A percentile compares a stretch with the other conserved stretches of the same genome.
Conservation (phyloP, 2,329 filamentous ascomycete species). For the Cryphonectria radicalis region DNA sequence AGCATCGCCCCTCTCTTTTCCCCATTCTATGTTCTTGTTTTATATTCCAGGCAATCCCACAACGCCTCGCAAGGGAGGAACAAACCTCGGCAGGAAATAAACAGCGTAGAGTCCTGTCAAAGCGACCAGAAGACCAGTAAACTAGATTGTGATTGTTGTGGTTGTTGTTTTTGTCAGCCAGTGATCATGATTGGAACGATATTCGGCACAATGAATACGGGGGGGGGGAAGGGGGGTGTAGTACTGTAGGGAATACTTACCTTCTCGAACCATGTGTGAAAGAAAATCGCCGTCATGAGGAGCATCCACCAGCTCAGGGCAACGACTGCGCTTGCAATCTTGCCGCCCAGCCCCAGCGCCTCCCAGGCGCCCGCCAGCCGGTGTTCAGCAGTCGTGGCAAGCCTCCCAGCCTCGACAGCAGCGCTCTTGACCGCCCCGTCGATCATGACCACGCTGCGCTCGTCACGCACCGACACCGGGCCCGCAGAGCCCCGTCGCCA, state of each 20-base stretch:
- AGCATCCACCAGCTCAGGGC: constrained; percentile 90
- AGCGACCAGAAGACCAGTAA: constrained; percentile 59
- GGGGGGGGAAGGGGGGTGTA: too few relatives aligned
- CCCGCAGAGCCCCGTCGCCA: constrained; percentile 37
- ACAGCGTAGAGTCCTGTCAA: constrained; percentile 51
- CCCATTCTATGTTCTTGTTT: constrained; percentile 5
- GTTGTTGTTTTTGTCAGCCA: neutral
- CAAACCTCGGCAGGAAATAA: constrained; percentile 56
- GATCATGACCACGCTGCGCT: constrained; percentile 66
- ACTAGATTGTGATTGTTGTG: constrained; percentile 41
- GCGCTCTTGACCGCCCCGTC: constrained; percentile 70
- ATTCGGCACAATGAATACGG: neutral
- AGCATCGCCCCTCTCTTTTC: neutral
- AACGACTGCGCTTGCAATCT: constrained; percentile 67
- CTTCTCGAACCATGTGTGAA: constrained; percentile 99
- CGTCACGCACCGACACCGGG: constrained; percentile 53
- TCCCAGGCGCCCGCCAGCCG: constrained; percentile 30
- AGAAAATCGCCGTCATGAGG: constrained; percentile 97
- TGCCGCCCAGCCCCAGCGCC: constrained; percentile 51
- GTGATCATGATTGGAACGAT: neutral
- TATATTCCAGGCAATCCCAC: constrained; percentile 58
- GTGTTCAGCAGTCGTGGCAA: constrained; percentile 32
- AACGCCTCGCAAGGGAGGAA: constrained; percentile 50
- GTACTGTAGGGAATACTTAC: constrained; percentile 46
- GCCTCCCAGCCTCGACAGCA: constrained; percentile 49